Evolutionary conservation across 306 rosid genomes (phyloP).

Genomic region (Betula pendula): DNA sequence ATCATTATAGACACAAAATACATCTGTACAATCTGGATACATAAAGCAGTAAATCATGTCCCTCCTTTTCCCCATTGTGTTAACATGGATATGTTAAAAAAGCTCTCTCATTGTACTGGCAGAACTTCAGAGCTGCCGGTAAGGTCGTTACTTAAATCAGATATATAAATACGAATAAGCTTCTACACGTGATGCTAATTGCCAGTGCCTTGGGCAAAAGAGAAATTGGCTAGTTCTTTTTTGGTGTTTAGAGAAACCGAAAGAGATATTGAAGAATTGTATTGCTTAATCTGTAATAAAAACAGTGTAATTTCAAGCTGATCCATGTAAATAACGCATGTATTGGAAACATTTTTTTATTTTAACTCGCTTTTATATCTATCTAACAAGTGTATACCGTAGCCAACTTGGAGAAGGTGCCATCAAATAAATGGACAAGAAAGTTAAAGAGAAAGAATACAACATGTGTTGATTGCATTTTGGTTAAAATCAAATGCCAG

Average conservation of each 20-base stretch:
- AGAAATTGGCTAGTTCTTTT: constrained; percentile 26
- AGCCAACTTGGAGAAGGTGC: neutral
- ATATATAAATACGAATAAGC: constrained; percentile 3
- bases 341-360: neutral
- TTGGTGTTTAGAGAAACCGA: constrained; percentile 17
- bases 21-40: constrained; percentile 19
- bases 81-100: constrained; percentile 23
- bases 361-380: neutral
- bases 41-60: constrained; percentile 2
- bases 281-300: constrained; percentile 17
- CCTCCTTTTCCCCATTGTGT: constrained; percentile 22
- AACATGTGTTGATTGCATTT: neutral
- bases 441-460: neutral
- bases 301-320: constrained; percentile 21
- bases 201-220: constrained; percentile 18
- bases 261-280: constrained; percentile 10
- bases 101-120: constrained; percentile 9
- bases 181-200: constrained; percentile 17
- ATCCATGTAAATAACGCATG: neutral
- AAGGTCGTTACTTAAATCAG: neutral
- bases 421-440: neutral
- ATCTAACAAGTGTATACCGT: neutral
- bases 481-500: neutral
- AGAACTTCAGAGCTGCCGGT: neutral
- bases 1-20: constrained; percentile 10